Base-by-base conservation (phyloP, 176 grass and related monocot genomes). In the Poa annua region DNA sequence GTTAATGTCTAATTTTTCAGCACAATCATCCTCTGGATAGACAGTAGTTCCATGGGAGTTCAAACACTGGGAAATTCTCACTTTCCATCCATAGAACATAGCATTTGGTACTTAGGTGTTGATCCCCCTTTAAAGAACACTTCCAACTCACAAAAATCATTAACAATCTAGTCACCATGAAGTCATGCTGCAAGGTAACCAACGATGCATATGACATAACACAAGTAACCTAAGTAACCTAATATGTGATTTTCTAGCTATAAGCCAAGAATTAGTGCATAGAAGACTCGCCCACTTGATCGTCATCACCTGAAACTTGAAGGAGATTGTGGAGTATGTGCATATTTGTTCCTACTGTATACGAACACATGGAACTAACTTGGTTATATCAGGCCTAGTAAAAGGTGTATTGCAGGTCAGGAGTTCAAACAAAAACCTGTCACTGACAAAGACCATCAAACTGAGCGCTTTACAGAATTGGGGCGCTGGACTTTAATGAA, bases 21-120 rank as follows among this genome's bases (percentile, higher is more conserved):
- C 61, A 36, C 55, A 21, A 59, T 77, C 53, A 45, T 62, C 51
- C 34, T 61, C 20, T 19, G 11, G 21, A 57, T 55, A 57, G 20
- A 21, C 34, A 13, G 36, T 14, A 78, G 38, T 78, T 45, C 10
- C 36, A 78, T 42, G 50, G 14, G 50, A 59, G 55, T 59, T 59
- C 55, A 11, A 24, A 25, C 26, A 63, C 60, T 63, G 6, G 26
- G 8, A 29, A 78, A 29, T 44, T 7, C 44, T 62, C 13, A 19
- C 75, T 78, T 78, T 61, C 36, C 39, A 78, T 25, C 76, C 36
- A n/a, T 45, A 78, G 15, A 42, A 61, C 35, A 77, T 15, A 77
- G 36, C 75, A 77, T 77, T 77, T 77, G n/a, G 44, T 32, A 8
- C 14, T 51, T 74, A 19, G 49, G 29, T 36, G 53, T 54, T 54